Conservation (phyloP, 2,329 filamentous ascomycete genomes). For the Rachicladosporium sp. region DNA sequence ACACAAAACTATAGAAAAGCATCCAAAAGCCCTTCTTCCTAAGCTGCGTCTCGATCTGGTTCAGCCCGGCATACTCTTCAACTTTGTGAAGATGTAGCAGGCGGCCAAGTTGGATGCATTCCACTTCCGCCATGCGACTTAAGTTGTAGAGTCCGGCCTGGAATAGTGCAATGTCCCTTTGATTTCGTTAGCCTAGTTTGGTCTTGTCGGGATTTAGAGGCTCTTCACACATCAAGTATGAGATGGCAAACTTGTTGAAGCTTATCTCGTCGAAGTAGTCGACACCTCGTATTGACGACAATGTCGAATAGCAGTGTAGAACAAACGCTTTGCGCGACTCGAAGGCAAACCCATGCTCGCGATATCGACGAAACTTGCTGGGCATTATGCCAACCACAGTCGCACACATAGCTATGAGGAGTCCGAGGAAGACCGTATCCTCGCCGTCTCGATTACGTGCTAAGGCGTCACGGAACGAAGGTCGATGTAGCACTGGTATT, state of each 20-base stretch:
- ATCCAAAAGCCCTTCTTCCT: constrained; percentile 7
- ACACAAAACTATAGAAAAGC: constrained; percentile 6
- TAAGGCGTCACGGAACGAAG: constrained; percentile 1
- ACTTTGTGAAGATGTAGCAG: constrained; percentile 3
- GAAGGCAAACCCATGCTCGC: not conserved
- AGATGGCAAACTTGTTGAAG: constrained; percentile 4
- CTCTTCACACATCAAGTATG: not conserved
- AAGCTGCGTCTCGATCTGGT: constrained; percentile 6
- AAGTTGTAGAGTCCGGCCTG: constrained; percentile 3
- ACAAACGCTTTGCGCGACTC: constrained; percentile 1
- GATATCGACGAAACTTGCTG: constrained; percentile 3
- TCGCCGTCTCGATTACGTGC: constrained; percentile 1
- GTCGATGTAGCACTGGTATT: constrained; percentile 4
- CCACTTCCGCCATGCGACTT: constrained; percentile 4
- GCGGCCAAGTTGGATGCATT: constrained; percentile 4
- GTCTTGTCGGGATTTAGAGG: too few species aligned
- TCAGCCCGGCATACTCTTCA: constrained; percentile 3
- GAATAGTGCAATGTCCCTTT: constrained; percentile 3
- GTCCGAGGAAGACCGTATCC: constrained; percentile 1
- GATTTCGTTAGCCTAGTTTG: too few species aligned
- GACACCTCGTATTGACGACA: not conserved
- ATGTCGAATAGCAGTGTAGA: constrained; percentile 1
- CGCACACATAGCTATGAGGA: constrained; percentile 3
- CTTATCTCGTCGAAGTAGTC: constrained; percentile 5
- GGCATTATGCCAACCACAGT: constrained; percentile 3